Evolutionary conservation across 2,329 filamentous ascomycete genomes (phyloP).

Genomic region (Aspergillus sp.): DNA sequence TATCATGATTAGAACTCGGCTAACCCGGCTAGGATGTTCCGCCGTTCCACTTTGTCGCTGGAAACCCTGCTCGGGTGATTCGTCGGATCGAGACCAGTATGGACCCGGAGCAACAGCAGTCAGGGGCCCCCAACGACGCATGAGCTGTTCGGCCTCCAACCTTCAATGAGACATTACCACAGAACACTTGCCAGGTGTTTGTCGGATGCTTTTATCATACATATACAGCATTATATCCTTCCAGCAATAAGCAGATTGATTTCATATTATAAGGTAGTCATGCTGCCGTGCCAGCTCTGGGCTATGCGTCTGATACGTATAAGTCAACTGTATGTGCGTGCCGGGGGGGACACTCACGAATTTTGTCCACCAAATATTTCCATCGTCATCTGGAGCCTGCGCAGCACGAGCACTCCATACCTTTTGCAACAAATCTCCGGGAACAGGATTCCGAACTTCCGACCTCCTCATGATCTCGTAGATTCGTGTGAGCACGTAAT

Average conservation of each 20-base stretch:
- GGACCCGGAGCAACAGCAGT: constrained; percentile 15
- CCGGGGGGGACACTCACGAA: constrained; percentile 21
- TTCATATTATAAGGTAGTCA: constrained; percentile 29
- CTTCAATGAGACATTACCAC: no score
- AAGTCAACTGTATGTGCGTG: neutral
- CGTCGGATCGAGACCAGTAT: constrained; percentile 24
- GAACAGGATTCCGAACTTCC: constrained; percentile 22
- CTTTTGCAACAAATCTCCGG: constrained; percentile 19
- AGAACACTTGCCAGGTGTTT: no score
- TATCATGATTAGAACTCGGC: neutral
- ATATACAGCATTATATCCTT: neutral
- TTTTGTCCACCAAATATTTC: constrained; percentile 25
- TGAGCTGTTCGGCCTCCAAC: no score
- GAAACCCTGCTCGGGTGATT: constrained; percentile 24
- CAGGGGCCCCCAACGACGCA: no score
- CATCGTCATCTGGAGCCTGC: constrained; percentile 16
- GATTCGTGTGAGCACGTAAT: constrained; percentile 27
- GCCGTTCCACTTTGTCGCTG: constrained; percentile 26
- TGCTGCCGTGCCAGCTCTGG: constrained; percentile 22
- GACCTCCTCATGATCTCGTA: constrained; percentile 24
- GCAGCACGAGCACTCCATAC: constrained; percentile 26
- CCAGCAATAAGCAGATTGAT: neutral
- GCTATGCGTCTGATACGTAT: constrained; percentile 18
- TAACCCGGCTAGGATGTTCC: constrained; percentile 19
- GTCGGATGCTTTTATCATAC: neutral